Evolutionary conservation across 1,139 yeast species (phyloP).

Genomic region (Kodamaea anthophila): DNA sequence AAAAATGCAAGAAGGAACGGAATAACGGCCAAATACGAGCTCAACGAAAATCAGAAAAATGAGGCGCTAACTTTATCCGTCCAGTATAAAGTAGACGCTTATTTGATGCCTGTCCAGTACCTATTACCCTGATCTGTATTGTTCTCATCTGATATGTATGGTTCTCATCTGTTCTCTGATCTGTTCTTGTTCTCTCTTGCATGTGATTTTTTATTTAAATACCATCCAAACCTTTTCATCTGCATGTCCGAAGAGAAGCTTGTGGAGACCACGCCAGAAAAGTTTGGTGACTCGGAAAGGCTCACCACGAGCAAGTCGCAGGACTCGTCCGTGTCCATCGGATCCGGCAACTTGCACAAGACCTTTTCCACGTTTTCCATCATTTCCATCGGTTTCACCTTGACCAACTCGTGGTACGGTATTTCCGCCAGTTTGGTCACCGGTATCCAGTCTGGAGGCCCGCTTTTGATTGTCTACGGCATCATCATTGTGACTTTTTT

Average conservation of each 20-base stretch:
- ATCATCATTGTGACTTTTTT: slow-evolving; percentile 54
- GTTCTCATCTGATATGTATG: too few species aligned
- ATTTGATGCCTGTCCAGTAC: too few species aligned
- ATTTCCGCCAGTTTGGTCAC: slow-evolving; percentile 59
- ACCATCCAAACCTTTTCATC: too few species aligned
- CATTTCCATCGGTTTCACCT: slow-evolving; percentile 61
- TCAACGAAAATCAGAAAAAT: too few species aligned
- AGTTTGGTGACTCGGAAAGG: slow-evolving; percentile 3
- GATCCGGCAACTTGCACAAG: slow-evolving; percentile 26
- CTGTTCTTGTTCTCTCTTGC: too few species aligned
- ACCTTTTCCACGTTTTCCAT: slow-evolving; percentile 43
- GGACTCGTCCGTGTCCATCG: slow-evolving; percentile 4
- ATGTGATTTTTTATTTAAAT: too few species aligned
- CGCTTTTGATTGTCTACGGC: slow-evolving; percentile 61
- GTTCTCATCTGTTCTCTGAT: too few species aligned
- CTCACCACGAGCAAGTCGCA: slow-evolving; percentile 1
- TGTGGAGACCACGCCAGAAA: slow-evolving; percentile 3
- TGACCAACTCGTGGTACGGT: slow-evolving; percentile 69
- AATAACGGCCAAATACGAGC: too few species aligned
- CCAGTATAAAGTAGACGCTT: too few species aligned
- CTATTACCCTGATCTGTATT: too few species aligned
- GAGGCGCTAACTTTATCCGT: too few species aligned
- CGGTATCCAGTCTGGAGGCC: slow-evolving; percentile 64
- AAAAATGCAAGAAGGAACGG: too few species aligned
- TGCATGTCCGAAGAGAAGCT: slow-evolving; percentile 5